Percentiles rank a stretch among this genome's conserved stretches.
Evolutionary conservation across 202 grass and related monocot species (phyloP).

Genomic region (Musa balbisiana): DNA sequence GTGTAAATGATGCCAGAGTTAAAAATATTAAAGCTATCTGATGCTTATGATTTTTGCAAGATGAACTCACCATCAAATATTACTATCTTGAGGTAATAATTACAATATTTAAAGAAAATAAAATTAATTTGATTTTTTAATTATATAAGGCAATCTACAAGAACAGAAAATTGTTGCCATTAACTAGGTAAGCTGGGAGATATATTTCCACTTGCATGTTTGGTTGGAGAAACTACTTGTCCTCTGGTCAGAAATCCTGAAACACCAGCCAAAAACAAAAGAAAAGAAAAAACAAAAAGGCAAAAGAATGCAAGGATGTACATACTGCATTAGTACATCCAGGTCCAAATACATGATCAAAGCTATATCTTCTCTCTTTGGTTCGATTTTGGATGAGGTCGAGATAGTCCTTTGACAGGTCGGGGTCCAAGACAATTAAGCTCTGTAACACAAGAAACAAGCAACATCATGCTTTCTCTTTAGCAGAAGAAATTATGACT

Average conservation of each 20-base stretch:
- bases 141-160: too few species aligned
- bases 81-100: too few species aligned
- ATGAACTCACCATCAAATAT: too few species aligned
- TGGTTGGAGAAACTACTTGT: not conserved
- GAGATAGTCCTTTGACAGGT: constrained; percentile 94
- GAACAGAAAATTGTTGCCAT: too few species aligned
- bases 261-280: not conserved
- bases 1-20: too few species aligned
- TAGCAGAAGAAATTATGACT: constrained; percentile 9
- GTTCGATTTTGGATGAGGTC: constrained; percentile 91
- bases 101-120: too few species aligned
- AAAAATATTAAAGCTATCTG: too few species aligned
- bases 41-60: too few species aligned
- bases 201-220: too few species aligned
- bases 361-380: constrained; percentile 87
- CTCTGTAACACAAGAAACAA: constrained; percentile 38
- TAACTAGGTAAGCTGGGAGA: too few species aligned
- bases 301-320: not conserved
- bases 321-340: constrained; percentile 79
- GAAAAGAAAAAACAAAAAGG: not conserved
- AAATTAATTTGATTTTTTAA: too few species aligned
- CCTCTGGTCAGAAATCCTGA: not conserved
- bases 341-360: constrained; percentile 88
- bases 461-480: constrained; percentile 24
- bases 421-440: constrained; percentile 89